phyloP scores from a whole-genome alignment of 441 rosid genomes.

The Populus trichocarpa region DNA sequence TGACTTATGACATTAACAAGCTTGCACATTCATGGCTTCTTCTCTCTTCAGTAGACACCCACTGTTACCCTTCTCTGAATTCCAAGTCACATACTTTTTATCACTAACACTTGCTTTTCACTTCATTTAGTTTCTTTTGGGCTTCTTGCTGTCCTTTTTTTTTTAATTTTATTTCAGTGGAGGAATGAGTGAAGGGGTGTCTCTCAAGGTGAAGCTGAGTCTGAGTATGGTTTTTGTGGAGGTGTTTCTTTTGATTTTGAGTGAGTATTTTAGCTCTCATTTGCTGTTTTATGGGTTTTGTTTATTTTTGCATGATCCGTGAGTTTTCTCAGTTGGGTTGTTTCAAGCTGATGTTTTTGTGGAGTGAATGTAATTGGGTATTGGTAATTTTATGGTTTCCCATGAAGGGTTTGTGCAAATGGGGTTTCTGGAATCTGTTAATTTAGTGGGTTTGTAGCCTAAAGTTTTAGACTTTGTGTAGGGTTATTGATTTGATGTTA shows the following conservation, averaged over 20 bases:
- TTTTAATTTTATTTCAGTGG: constrained; percentile 9
- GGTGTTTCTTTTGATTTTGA: constrained; percentile 33
- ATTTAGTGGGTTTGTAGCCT: not conserved
- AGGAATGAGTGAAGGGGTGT: constrained; percentile 40
- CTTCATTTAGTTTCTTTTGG: not conserved
- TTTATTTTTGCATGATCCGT: constrained; percentile 28
- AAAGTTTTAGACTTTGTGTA: not conserved
- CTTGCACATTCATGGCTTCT: not conserved
- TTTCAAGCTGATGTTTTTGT: constrained; percentile 7
- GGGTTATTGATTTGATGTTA: not conserved
- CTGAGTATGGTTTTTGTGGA: constrained; percentile 22
- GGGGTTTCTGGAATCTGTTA: constrained; percentile 8
- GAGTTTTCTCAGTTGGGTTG: constrained; percentile 16
- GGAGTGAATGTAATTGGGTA: not conserved
- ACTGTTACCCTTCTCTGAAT: constrained; percentile 12
- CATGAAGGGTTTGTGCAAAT: not conserved
- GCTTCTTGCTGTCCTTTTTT: constrained; percentile 15
- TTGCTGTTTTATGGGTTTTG: constrained; percentile 20
- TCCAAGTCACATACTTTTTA: constrained; percentile 15
- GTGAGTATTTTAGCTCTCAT: constrained; percentile 35
- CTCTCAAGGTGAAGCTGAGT: constrained; percentile 25
- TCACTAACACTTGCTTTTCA: not conserved
- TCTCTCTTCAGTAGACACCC: not conserved
- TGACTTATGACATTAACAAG: not conserved
- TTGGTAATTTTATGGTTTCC: not conserved